These are phyloP conservation scores for Falciphora oryzae DNA, from an alignment of 2,329 filamentous ascomycete species.

Conservation along the genomic window DNA sequence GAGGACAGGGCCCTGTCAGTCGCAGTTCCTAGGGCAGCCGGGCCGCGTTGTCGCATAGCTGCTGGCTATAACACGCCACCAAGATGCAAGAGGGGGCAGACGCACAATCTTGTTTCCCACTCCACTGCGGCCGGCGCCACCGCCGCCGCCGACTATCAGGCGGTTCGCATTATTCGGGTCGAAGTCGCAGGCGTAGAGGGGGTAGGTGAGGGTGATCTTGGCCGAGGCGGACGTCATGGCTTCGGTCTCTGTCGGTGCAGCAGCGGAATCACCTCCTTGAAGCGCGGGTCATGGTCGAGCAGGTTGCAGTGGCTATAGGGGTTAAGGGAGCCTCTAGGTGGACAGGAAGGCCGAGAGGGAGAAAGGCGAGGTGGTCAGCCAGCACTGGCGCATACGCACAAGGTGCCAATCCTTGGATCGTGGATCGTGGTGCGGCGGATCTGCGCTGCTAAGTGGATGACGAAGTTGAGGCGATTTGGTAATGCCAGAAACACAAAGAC, in stretches of 20 bases:
- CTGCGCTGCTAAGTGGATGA: background rate
- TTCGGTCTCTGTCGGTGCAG: background rate
- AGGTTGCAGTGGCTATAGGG: background rate
- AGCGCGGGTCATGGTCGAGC: slow-evolving; percentile 2
- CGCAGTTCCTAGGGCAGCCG: background rate
- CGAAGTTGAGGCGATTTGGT: background rate
- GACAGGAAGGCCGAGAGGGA: background rate
- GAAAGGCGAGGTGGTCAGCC: too few species aligned
- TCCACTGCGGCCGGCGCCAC: slow-evolving; percentile 73
- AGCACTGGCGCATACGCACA: background rate
- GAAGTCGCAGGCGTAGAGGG: slow-evolving; percentile 83
- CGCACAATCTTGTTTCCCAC: slow-evolving; percentile 82
- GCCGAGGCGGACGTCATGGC: slow-evolving; percentile 30
- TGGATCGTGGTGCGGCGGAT: background rate
- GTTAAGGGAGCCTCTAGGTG: background rate
- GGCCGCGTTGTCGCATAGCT: background rate
- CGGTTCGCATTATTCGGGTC: slow-evolving; percentile 72
- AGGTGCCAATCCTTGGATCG: too few species aligned
- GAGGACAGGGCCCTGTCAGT: background rate
- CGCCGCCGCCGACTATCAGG: slow-evolving; percentile 80
- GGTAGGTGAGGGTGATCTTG: slow-evolving; percentile 69
- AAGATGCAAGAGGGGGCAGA: slow-evolving; percentile 14
- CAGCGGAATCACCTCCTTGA: background rate
- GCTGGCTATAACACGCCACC: background rate
- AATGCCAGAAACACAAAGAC: background rate